Evolutionary conservation across 2,329 filamentous ascomycete species (phyloP).

Genomic region (Colletotrichum acutatum): DNA sequence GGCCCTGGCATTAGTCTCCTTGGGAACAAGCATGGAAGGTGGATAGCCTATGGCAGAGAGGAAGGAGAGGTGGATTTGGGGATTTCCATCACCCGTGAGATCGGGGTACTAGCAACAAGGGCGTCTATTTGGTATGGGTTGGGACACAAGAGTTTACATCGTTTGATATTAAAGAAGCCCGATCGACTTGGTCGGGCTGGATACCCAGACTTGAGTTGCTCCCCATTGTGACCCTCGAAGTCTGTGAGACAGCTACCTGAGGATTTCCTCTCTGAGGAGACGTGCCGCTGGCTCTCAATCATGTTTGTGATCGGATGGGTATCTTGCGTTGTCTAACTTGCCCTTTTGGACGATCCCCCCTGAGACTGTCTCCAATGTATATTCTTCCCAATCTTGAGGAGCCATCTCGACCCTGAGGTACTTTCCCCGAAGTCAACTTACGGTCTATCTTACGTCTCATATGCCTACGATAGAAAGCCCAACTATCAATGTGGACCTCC

Average conservation of each 20-base stretch:
- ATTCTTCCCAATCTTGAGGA: too few relatives aligned
- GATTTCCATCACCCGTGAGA: not conserved
- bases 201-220: not conserved
- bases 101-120: conserved; percentile 29
- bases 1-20: not conserved
- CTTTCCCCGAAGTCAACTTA: too few relatives aligned
- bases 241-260: not conserved
- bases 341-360: too few relatives aligned
- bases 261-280: not conserved
- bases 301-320: too few relatives aligned
- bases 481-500: too few relatives aligned
- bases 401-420: too few relatives aligned
- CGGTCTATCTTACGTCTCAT: too few relatives aligned
- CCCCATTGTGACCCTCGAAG: not conserved
- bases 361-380: too few relatives aligned
- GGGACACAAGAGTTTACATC: conserved; percentile 22
- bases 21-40: not conserved
- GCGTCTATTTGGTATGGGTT: conserved; percentile 20
- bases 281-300: not conserved
- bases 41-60: too few relatives aligned
- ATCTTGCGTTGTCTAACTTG: too few relatives aligned
- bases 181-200: conserved; percentile 3
- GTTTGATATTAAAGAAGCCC: conserved; percentile 25
- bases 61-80: not conserved
- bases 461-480: too few relatives aligned